These are phyloP conservation scores for Chaetoceros tenuissimus DNA, from an alignment of 108 stramenopile genomes.

Conservation along the genomic window DNA sequence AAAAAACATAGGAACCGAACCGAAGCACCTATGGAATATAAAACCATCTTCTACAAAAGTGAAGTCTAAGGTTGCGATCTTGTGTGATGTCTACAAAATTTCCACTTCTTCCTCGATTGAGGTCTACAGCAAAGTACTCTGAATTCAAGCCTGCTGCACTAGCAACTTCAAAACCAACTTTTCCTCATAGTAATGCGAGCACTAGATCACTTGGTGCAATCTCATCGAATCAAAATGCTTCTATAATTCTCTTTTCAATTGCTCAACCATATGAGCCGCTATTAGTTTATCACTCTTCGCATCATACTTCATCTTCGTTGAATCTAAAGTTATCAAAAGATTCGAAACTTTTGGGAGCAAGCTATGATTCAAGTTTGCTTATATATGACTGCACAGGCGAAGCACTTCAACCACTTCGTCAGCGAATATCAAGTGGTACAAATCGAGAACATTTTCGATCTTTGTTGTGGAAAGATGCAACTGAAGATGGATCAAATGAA, in stretches of 20 bases:
- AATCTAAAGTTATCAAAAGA: background rate
- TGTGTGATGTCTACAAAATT: too few relatives aligned
- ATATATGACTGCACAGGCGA: background rate
- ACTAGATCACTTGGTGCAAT: background rate
- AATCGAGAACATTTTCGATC: background rate
- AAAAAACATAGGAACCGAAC: too few relatives aligned
- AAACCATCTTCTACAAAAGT: too few relatives aligned
- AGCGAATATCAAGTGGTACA: background rate
- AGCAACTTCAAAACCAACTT: background rate
- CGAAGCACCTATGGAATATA: too few relatives aligned
- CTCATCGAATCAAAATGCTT: background rate
- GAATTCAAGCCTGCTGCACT: background rate
- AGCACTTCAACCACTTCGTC: background rate
- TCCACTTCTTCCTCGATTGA: too few relatives aligned
- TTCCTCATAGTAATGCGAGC: background rate
- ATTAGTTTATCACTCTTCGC: background rate
- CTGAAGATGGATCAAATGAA: background rate
- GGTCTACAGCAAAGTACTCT: background rate
- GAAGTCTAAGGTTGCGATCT: too few relatives aligned
- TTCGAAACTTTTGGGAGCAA: background rate
- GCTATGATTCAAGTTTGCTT: background rate
- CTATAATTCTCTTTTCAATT: background rate
- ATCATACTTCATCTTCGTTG: background rate
- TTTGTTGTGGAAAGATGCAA: background rate
- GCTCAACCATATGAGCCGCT: background rate